A percentile compares a stretch with the other conserved stretches of the same genome.
Conservation (phyloP, 2,329 filamentous ascomycete species). For the Stachybotrys echinatus region DNA sequence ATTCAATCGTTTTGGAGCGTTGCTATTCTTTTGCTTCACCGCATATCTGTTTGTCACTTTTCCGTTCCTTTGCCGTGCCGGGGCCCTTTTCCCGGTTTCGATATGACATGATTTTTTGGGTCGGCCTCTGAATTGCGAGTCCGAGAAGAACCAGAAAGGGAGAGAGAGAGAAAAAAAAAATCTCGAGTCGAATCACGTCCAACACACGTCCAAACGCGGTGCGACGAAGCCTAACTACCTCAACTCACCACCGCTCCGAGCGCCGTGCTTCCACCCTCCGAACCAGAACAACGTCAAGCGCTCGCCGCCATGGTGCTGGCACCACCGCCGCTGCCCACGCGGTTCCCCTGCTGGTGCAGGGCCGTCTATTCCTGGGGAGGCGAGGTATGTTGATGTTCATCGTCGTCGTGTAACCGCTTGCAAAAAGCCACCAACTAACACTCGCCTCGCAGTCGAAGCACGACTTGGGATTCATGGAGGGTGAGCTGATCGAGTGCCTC, state of each 20-base stretch:
- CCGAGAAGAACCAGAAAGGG: too few species aligned
- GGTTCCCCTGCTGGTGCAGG: conserved; percentile 87
- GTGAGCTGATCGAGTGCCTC: conserved; percentile 94
- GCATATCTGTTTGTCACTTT: not conserved
- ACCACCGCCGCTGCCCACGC: conserved; percentile 61
- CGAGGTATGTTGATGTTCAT: conserved; percentile 47
- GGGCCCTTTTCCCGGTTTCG: not conserved
- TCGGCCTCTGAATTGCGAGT: not conserved
- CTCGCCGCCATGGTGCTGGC: conserved; percentile 41
- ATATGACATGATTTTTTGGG: not conserved
- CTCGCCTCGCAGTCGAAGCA: conserved; percentile 66
- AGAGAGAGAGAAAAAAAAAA: not conserved
- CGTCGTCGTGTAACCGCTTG: not conserved
- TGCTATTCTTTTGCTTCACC: not conserved
- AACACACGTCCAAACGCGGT: not conserved
- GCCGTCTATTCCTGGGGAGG: conserved; percentile 92
- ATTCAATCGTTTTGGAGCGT: not conserved
- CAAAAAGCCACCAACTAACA: not conserved
- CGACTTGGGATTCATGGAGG: conserved; percentile 95
- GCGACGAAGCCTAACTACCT: not conserved
- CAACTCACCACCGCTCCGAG: not conserved
- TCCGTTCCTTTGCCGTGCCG: not conserved
- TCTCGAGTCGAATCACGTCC: not conserved
- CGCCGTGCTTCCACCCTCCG: not conserved
- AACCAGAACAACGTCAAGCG: not conserved